Conservation (phyloP, 306 rosid genomes). For the Rosa rugosa region DNA sequence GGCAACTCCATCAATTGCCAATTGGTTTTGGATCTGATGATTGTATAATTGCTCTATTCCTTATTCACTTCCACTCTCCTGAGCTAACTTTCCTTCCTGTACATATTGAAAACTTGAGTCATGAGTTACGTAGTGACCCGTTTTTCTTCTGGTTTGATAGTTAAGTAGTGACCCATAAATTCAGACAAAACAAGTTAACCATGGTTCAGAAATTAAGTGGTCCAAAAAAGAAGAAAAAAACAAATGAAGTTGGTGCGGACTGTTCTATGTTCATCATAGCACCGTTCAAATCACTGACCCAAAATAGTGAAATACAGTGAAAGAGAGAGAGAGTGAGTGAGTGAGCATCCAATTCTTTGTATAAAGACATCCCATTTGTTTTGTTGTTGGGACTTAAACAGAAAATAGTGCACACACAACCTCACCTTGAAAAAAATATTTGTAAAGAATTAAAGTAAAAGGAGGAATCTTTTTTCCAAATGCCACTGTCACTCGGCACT, state of each 20-base stretch:
- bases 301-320: neutral
- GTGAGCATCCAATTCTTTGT: constrained; percentile 48
- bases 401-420: constrained; percentile 14
- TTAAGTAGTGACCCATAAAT: neutral
- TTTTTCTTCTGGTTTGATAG: neutral
- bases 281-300: constrained; percentile 22
- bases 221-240: neutral
- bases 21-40: too few species aligned
- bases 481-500: constrained; percentile 25
- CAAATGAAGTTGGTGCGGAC: neutral
- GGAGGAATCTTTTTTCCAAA: constrained; percentile 23
- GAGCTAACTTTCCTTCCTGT: neutral
- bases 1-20: too few species aligned
- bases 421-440: neutral
- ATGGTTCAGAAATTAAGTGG: neutral
- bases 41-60: neutral
- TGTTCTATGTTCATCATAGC: constrained; percentile 19
- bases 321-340: neutral
- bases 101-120: too few species aligned
- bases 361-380: constrained; percentile 40
- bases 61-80: too few species aligned
- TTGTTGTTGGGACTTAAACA: constrained; percentile 22
- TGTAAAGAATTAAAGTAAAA: constrained; percentile 1
- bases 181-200: neutral
- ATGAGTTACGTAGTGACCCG: neutral